Evolutionary conservation across 345 rosid species (phyloP), one percentile per base, ranked within the genome.

Genomic region (Sapria himalayana): DNA sequence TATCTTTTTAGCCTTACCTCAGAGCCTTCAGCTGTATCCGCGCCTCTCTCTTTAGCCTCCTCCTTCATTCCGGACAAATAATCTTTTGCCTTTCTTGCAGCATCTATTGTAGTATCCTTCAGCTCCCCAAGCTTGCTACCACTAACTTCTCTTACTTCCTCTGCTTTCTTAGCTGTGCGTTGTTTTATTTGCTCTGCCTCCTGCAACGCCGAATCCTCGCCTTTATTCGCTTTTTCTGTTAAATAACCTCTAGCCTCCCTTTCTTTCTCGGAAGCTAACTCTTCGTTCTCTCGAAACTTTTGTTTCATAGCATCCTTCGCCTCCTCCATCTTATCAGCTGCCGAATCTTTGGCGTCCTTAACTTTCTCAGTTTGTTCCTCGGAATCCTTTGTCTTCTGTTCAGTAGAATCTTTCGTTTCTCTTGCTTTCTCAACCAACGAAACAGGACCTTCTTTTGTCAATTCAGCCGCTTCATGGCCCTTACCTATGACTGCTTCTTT

Each of bases 401-500:
- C 37, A 1, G 54, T 31, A 15, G 39, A 10, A 4, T 66, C 62
- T 39, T 23, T 41, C 4, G 33, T 41, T 19, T 62, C 57, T 9
- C 19, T 19, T 10, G 34, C 20, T 43, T 53, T 61, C 22, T 27
- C 48, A 0, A 19, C 17, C 0, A 57, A 14, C 10, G 24, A 1
- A 19, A 45, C 56, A 2, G 50, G 13, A 19, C 24, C 35, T 33
- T 29, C 45, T 50, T 4, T 27, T 4, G 50, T 43, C 9, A 9
- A 25, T 34, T 46, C 60, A 1, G 45, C 39, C 14, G 46, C 22
- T 0, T 66, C 66, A 1, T 51, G 43, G 52, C 55, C 52, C 56
- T 73, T 76, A 2, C 84, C 92, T 0, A 69, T 65, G 5, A 67
- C 72, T 0, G 66, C 81, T 1, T 67, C 85, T 41, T 64, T 79